phyloP scores from a whole-genome alignment of 495 filamentous ascomycete species.

The Penicillium herquei region DNA sequence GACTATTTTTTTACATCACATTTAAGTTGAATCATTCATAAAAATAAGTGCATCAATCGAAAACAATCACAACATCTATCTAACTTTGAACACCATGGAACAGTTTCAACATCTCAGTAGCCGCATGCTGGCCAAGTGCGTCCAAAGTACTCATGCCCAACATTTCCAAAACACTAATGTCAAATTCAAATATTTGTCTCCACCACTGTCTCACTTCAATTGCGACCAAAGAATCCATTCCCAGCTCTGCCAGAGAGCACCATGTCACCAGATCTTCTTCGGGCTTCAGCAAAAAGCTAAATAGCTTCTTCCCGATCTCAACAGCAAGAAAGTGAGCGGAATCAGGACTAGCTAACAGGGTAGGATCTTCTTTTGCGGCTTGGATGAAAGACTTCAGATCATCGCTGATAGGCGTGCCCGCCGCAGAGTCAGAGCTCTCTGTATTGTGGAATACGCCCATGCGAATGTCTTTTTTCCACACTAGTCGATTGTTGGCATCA shows the following conservation, averaged over 20 bases:
- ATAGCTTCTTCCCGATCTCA: slow-evolving; percentile 43
- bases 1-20: too few species aligned
- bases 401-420: neutral
- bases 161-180: slow-evolving; percentile 38
- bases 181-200: slow-evolving; percentile 25
- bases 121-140: slow-evolving; percentile 2
- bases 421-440: neutral
- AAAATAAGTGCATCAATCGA: too few species aligned
- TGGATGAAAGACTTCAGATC: slow-evolving; percentile 13
- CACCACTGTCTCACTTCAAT: slow-evolving; percentile 47
- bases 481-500: slow-evolving; percentile 10
- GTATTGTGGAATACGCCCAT: slow-evolving; percentile 29
- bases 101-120: slow-evolving; percentile 1
- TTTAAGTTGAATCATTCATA: too few species aligned
- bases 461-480: slow-evolving; percentile 25
- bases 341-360: slow-evolving; percentile 1
- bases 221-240: slow-evolving; percentile 45
- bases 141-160: slow-evolving; percentile 10
- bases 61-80: too few species aligned
- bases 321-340: slow-evolving; percentile 36
- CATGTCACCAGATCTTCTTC: slow-evolving; percentile 33
- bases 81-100: neutral
- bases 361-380: slow-evolving; percentile 3
- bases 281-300: slow-evolving; percentile 26
- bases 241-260: slow-evolving; percentile 33